Conservation (phyloP, 805 yeast species). For the Maudiozyma barnettii region DNA sequence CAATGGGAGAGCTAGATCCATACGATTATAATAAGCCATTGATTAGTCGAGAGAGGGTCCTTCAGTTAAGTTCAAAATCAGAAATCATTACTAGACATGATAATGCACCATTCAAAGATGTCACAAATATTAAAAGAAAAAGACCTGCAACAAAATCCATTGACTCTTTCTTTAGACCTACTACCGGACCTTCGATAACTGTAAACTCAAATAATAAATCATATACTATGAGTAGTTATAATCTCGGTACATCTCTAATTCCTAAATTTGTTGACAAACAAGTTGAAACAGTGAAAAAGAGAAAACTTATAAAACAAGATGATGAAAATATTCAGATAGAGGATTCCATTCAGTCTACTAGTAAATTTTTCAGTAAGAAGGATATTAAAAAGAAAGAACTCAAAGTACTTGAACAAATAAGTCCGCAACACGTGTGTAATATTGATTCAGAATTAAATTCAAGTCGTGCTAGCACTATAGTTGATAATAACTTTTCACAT, state of each 20-base stretch:
- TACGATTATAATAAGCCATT: slow-evolving; percentile 29
- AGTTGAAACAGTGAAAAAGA: slow-evolving; percentile 14
- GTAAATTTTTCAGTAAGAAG: slow-evolving; percentile 9
- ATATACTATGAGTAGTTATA: background rate
- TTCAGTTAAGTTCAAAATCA: slow-evolving; percentile 23
- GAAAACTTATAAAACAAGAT: slow-evolving; percentile 11
- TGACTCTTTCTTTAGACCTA: slow-evolving; percentile 18
- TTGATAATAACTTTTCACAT: background rate
- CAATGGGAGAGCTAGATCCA: slow-evolving; percentile 63
- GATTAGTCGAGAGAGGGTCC: slow-evolving; percentile 24
- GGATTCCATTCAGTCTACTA: background rate
- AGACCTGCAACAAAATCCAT: slow-evolving; percentile 5
- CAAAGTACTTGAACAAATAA: background rate
- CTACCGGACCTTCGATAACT: background rate
- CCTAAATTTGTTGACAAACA: slow-evolving; percentile 11
- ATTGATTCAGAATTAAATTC: background rate
- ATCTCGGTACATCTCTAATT: background rate
- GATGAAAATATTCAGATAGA: background rate
- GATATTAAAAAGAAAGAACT: background rate
- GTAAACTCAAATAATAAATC: background rate
- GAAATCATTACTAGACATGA: background rate
- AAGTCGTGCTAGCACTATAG: background rate
- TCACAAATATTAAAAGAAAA: background rate
- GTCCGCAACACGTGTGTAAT: background rate
- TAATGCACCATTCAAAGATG: background rate